Conservation (phyloP, 2,329 filamentous ascomycete genomes). For the Fusarium coffeatum region DNA sequence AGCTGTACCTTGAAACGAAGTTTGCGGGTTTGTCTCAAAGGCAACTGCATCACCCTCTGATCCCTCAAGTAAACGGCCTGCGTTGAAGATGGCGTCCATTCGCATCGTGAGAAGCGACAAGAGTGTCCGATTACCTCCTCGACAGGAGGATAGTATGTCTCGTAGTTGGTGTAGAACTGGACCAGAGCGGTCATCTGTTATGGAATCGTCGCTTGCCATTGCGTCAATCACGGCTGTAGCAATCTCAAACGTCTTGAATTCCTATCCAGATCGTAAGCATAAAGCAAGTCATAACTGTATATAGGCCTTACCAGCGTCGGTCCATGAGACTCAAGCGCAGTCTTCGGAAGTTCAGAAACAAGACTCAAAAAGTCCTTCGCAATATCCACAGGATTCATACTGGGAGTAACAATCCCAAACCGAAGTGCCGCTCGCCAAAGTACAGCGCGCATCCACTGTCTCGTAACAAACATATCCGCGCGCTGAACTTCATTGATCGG, state of each 20-base stretch:
- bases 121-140: conserved; percentile 57
- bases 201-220: conserved; percentile 46
- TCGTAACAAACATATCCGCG: conserved; percentile 61
- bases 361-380: conserved; percentile 59
- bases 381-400: conserved; percentile 56
- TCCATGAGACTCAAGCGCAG: conserved; percentile 62
- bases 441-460: conserved; percentile 63
- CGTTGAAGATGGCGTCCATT: conserved; percentile 43
- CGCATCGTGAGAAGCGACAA: conserved; percentile 51
- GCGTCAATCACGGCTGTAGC: conserved; percentile 58
- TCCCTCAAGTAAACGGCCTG: conserved; percentile 23
- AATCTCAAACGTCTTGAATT: conserved; percentile 61
- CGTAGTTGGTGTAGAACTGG: conserved; percentile 55
- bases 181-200: conserved; percentile 44
- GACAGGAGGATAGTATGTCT: conserved; percentile 54
- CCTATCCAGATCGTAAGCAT: conserved; percentile 33
- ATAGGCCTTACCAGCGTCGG: conserved; percentile 53
- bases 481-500: conserved; percentile 60
- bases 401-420: conserved; percentile 48
- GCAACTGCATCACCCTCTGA: conserved; percentile 18
- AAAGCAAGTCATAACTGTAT: fast-evolving
- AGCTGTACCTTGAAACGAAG: conserved; percentile 26
- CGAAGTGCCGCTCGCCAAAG: conserved; percentile 57
- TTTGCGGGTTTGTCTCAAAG: conserved; percentile 24
- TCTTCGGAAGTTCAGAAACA: conserved; percentile 57